A percentile compares a stretch with the other conserved stretches of the same genome.
Conservation (phyloP, 345 rosid genomes). For the Bretschneidera sinensis region DNA sequence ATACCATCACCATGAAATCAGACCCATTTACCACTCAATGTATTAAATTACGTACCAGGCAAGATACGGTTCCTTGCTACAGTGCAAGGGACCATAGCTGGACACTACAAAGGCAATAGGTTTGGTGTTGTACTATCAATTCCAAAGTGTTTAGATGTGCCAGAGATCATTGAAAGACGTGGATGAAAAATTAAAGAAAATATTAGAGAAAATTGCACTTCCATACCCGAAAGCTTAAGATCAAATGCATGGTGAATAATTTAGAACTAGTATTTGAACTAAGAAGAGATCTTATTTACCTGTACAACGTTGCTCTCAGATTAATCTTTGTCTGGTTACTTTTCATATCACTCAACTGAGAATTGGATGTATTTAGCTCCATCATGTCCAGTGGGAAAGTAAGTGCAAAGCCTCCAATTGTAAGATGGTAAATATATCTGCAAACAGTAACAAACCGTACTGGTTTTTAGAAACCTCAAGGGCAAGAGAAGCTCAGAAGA, state of each 20-base stretch:
- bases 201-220: not conserved
- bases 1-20: no score
- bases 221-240: not conserved
- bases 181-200: not conserved
- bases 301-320: conserved; percentile 55
- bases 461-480: conserved; percentile 1
- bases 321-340: conserved; percentile 50
- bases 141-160: no score
- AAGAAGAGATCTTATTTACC: conserved; percentile 29
- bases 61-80: no score
- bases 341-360: conserved; percentile 23
- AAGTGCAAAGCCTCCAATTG: conserved; percentile 68
- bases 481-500: not conserved
- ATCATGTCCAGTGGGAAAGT: conserved; percentile 39
- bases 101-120: no score
- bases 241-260: not conserved
- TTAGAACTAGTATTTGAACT: not conserved
- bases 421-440: conserved; percentile 69
- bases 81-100: no score
- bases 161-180: not conserved
- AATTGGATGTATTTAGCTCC: conserved; percentile 15
- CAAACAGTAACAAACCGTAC: conserved; percentile 5
- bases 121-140: no score
- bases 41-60: no score
- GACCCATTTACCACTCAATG: no score